These are phyloP conservation scores for Exophiala sp. DNA, from an alignment of 2,329 filamentous ascomycete genomes.

Conservation along the genomic window DNA sequence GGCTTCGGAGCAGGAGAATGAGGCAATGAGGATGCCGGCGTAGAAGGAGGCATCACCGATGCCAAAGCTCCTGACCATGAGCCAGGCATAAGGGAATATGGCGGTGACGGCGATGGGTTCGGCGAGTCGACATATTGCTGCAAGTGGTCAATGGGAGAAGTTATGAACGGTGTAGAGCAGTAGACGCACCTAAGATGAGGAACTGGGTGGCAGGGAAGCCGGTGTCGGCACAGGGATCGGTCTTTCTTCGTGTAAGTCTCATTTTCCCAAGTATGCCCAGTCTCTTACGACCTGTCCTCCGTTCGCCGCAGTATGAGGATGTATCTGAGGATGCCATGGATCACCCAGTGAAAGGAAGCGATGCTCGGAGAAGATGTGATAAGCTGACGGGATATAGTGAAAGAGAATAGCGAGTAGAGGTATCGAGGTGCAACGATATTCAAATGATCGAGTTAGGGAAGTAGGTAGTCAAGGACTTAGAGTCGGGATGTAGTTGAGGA, in stretches of 20 bases:
- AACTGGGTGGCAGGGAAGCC: constrained; percentile 79
- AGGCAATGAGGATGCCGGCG: constrained; percentile 80
- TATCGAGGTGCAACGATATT: too few species aligned
- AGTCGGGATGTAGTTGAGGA: too few species aligned
- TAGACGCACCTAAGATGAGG: constrained; percentile 70
- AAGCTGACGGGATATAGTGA: too few species aligned
- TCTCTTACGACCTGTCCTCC: constrained; percentile 47
- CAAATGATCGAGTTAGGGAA: too few species aligned
- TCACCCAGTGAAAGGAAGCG: too few species aligned
- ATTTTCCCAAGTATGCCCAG: constrained; percentile 49
- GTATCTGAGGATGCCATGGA: too few species aligned
- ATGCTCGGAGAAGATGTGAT: too few species aligned
- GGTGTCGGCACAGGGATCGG: constrained; percentile 56
- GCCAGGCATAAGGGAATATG: constrained; percentile 89
- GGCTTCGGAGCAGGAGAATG: constrained; percentile 78
- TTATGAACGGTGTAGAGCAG: background rate
- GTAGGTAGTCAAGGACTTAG: too few species aligned
- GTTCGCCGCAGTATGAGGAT: background rate
- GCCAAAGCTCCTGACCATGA: constrained; percentile 71
- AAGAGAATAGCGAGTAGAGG: too few species aligned
- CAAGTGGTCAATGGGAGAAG: constrained; percentile 4
- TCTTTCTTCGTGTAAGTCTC: constrained; percentile 59
- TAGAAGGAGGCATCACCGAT: constrained; percentile 79
- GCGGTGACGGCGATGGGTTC: constrained; percentile 91
- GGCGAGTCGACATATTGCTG: constrained; percentile 86